Evolutionary conservation across 2,329 filamentous ascomycete genomes (phyloP).

Genomic region (Ceratocystis albifundus): DNA sequence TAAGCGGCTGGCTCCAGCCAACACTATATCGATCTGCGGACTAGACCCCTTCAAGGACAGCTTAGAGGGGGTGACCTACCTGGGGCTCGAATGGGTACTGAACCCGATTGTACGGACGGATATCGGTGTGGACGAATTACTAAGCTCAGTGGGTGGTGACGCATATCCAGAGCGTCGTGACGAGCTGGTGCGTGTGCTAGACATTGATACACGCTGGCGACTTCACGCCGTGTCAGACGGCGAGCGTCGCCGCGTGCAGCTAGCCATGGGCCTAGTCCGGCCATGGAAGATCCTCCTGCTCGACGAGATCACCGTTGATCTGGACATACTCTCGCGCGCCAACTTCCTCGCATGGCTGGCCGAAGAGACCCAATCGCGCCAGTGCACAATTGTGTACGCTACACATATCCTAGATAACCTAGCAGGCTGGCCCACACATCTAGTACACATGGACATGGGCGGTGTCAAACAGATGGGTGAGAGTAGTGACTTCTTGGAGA

Average conservation of each 20-base stretch:
- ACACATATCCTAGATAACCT: slow-evolving; percentile 96
- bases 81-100: slow-evolving; percentile 94
- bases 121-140: slow-evolving; percentile 78
- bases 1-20: slow-evolving; percentile 75
- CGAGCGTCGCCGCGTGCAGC: slow-evolving; percentile 79
- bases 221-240: slow-evolving; percentile 95
- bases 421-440: slow-evolving; percentile 84
- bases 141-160: slow-evolving; percentile 76
- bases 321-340: slow-evolving; percentile 74
- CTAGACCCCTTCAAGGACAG: slow-evolving; percentile 85
- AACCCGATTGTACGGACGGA: slow-evolving; percentile 94
- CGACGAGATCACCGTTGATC: slow-evolving; percentile 93
- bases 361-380: slow-evolving; percentile 66
- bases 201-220: slow-evolving; percentile 84
- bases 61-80: slow-evolving; percentile 89
- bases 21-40: slow-evolving; percentile 64
- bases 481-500: slow-evolving; percentile 55
- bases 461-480: slow-evolving; percentile 75
- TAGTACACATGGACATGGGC: slow-evolving; percentile 91
- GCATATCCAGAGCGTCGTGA: slow-evolving; percentile 71
- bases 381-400: slow-evolving; percentile 91
- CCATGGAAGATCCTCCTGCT: slow-evolving; percentile 86
- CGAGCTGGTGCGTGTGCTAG: slow-evolving; percentile 75
- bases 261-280: slow-evolving; percentile 86
- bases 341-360: slow-evolving; percentile 82